Evolutionary conservation across 2,329 filamentous ascomycete species (phyloP), one percentile per base, ranked within the genome.

Genomic region (Phialophora verrucosa): DNA sequence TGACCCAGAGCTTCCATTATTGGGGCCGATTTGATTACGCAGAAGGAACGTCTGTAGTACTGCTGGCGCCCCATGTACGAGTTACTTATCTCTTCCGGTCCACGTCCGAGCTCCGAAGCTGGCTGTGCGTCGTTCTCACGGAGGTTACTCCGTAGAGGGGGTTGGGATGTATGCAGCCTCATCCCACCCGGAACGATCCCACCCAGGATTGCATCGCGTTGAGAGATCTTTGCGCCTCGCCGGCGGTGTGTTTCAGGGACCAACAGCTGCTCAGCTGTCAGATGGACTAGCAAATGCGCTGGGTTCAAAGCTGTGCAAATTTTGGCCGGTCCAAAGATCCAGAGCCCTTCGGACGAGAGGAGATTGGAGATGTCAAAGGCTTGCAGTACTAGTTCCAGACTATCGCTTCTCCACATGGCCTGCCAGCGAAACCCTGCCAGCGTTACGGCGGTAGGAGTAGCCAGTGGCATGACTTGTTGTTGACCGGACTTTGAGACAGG

Each of bases 331-430:
- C 47, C 44, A 11, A 38, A 38, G 27, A 55, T 14, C 53, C 53
- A n/a, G 49, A 23, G 50, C 27, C 57, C n/a, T 65, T 62, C 65
- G 65, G 65, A 62, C 65, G 65, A 67, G 62, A 65, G 65, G 65
- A 67, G 50, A 67, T 67, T 67, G 50, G 49, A 47, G 25, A 38
- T 58, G 53, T 32, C 31, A 54, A 51, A 54, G 38, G 35, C 25
- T 42, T 23, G 32, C 32, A 35, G 32, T 35, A 25, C 23, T 25
- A 29, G 53, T 55, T 32, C 12, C 7, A 55, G 53, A 20, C 17
- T 55, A 44, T 55, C 10, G 12, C 12, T 31, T 55, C 53, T 55
- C 53, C 53, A 55, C 53, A 31, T 17, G 29, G 25, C 53, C 35
- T 32, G 27, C 25, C 8, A 31, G 10, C 53, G 29, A 11, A 55